Evolutionary conservation across 768 basidiomycete genomes (phyloP).

Genomic region (Psilocybe cubensis): DNA sequence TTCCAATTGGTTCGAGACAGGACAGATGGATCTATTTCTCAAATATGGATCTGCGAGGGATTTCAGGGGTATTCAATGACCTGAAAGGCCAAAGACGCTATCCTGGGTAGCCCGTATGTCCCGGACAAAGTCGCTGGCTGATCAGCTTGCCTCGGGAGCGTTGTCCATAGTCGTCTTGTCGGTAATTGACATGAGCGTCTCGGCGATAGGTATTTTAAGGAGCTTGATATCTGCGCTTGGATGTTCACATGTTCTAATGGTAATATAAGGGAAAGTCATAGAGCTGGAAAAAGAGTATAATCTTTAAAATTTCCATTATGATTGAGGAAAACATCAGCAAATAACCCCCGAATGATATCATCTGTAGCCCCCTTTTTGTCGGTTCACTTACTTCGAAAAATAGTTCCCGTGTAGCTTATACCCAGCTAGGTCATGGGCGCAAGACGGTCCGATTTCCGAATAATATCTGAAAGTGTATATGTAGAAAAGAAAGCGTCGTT

Average conservation of each 20-base stretch:
- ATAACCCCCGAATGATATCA: constrained; percentile 4
- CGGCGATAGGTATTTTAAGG: constrained; percentile 7
- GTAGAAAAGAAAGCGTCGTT: not conserved
- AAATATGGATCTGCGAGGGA: not conserved
- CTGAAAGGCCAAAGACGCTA: not conserved
- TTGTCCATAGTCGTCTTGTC: not conserved
- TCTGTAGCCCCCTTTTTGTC: constrained; percentile 1
- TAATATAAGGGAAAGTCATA: constrained; percentile 3
- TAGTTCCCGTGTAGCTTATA: not conserved
- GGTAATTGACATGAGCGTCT: constrained; percentile 10
- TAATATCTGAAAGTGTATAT: not conserved
- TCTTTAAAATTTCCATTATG: not conserved
- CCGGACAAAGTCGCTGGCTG: not conserved
- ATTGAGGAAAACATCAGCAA: constrained; percentile 6
- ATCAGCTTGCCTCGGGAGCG: constrained; percentile 1
- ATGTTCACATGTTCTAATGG: constrained; percentile 5
- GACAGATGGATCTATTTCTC: not conserved
- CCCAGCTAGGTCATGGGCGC: constrained; percentile 4
- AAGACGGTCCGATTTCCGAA: constrained; percentile 15
- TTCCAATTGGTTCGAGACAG: not conserved
- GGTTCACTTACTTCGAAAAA: constrained; percentile 2
- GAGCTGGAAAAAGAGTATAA: not conserved
- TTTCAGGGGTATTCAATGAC: not conserved
- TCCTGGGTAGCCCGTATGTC: constrained; percentile 3
- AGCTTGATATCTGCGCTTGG: constrained; percentile 1